A percentile compares a stretch with the other conserved stretches of the same genome.
These are phyloP conservation scores for Skeletonema marinoi DNA, from an alignment of 108 stramenopile species.

Conservation along the genomic window DNA sequence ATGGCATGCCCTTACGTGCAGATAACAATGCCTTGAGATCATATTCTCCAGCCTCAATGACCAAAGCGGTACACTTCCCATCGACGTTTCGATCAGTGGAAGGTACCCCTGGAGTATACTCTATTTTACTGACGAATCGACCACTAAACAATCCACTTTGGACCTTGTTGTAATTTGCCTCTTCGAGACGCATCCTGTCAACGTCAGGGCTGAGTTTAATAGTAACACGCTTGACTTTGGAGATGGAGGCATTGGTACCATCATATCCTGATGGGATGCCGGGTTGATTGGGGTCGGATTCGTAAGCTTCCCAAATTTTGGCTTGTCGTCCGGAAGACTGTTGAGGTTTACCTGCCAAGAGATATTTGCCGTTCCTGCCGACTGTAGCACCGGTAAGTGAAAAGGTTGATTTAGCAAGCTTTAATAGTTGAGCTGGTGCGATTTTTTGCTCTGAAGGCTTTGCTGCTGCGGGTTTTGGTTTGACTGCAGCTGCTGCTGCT, in stretches of 20 bases:
- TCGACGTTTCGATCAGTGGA: conserved; percentile 35
- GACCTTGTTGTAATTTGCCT: conserved; percentile 53
- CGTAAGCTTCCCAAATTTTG: conserved; percentile 48
- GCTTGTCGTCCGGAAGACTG: conserved; percentile 43
- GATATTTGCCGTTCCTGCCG: conserved; percentile 40
- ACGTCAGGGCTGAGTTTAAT: conserved; percentile 45
- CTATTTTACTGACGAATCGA: conserved; percentile 51
- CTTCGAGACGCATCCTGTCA: conserved; percentile 45
- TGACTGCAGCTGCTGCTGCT: conserved; percentile 6
- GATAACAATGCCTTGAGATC: conserved; percentile 59
- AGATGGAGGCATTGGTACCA: conserved; percentile 27
- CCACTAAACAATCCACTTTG: conserved; percentile 43
- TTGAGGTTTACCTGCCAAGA: conserved; percentile 47
- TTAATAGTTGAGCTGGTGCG: conserved; percentile 21
- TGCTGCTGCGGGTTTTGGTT: neutral
- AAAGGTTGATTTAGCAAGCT: conserved; percentile 40
- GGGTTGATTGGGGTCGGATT: conserved; percentile 27
- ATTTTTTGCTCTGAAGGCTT: neutral
- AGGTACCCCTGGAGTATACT: conserved; percentile 28
- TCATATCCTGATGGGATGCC: conserved; percentile 29
- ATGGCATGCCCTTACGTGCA: conserved; percentile 32
- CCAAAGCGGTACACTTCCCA: conserved; percentile 42
- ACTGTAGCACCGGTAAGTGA: conserved; percentile 36
- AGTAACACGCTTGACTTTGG: conserved; percentile 32
- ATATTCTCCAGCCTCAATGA: conserved; percentile 59